phyloP scores from a whole-genome alignment of 371 early-diverging fungal species.

The Mortierella sp. region DNA sequence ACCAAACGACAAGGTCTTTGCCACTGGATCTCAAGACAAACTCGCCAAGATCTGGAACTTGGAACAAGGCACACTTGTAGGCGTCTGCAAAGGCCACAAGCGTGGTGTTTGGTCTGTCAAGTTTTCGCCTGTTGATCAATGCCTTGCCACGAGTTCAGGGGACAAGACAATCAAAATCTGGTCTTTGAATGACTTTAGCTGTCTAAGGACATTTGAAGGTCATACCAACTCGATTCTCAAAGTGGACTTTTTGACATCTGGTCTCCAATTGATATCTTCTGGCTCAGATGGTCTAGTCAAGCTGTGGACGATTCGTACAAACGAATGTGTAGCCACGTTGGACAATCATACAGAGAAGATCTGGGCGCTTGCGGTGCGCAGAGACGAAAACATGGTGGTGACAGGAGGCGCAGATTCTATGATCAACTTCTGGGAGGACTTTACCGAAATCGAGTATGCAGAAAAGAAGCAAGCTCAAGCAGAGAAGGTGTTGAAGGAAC shows the following conservation, averaged over 20 bases:
- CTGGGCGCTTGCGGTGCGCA: conserved; percentile 86
- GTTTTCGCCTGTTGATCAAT: conserved; percentile 92
- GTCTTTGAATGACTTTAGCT: conserved; percentile 88
- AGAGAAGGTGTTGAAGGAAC: conserved; percentile 83
- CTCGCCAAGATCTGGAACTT: conserved; percentile 94
- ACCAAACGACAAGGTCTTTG: conserved; percentile 93
- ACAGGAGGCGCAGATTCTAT: conserved; percentile 93
- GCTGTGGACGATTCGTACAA: conserved; percentile 92
- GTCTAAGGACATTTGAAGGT: conserved; percentile 94
- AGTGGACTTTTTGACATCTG: conserved; percentile 85
- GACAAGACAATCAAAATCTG: conserved; percentile 96
- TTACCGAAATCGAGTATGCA: conserved; percentile 85
- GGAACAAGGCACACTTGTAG: conserved; percentile 83
- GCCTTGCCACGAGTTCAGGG: conserved; percentile 88
- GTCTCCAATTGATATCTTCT: conserved; percentile 86
- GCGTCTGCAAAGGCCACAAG: conserved; percentile 92
- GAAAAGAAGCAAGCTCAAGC: conserved; percentile 72
- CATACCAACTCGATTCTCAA: conserved; percentile 94
- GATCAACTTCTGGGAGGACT: conserved; percentile 92
- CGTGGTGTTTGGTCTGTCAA: conserved; percentile 95
- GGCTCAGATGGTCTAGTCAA: conserved; percentile 96
- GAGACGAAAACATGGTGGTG: conserved; percentile 79
- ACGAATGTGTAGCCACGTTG: conserved; percentile 88
- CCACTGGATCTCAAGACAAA: conserved; percentile 98
- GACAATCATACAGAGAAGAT: conserved; percentile 96